Percentiles rank a stretch among this genome's conserved stretches.
phyloP scores from a whole-genome alignment of 2,329 filamentous ascomycete species.

The Penicillium expansum region DNA sequence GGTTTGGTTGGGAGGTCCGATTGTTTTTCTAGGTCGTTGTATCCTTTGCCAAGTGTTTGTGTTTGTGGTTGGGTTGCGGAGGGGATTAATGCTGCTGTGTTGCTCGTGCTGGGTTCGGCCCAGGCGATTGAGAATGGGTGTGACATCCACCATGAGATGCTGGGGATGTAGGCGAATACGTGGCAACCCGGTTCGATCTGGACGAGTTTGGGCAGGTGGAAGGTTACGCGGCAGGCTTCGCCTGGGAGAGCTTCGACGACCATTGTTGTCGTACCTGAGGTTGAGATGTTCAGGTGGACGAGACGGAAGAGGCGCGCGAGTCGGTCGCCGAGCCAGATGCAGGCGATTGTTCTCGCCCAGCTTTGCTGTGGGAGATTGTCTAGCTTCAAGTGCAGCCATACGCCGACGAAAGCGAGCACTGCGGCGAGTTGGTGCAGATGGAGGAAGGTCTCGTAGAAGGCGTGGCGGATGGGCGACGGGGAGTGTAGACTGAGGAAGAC shows the following conservation, averaged over 20 bases:
- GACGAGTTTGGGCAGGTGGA: conserved; percentile 56
- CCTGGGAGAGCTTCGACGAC: conserved; percentile 58
- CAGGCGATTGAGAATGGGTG: conserved; percentile 51
- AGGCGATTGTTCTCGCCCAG: conserved; percentile 38
- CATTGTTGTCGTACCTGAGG: conserved; percentile 50
- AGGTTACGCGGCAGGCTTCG: conserved; percentile 60
- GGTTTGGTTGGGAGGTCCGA: conserved; percentile 19
- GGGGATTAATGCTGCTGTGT: conserved; percentile 15
- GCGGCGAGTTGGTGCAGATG: conserved; percentile 48
- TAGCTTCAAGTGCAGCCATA: conserved; percentile 45
- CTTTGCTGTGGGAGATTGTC: conserved; percentile 43
- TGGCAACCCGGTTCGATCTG: conserved; percentile 56
- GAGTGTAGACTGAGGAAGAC: conserved; percentile 44
- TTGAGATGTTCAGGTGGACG: conserved; percentile 54
- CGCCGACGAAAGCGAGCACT: conserved; percentile 43
- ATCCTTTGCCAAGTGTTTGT: conserved; percentile 8
- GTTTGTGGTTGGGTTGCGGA: conserved; percentile 9
- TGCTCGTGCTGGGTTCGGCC: conserved; percentile 33
- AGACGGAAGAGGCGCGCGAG: conserved; percentile 49
- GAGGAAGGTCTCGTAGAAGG: conserved; percentile 91
- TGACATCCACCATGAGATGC: conserved; percentile 48
- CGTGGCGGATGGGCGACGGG: conserved; percentile 73
- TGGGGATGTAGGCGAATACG: conserved; percentile 60
- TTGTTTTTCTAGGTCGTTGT: conserved; percentile 36
- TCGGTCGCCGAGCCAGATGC: conserved; percentile 45